Evolutionary conservation across 2,329 filamentous ascomycete species (phyloP).

Genomic region (Ophiostoma ulmi): DNA sequence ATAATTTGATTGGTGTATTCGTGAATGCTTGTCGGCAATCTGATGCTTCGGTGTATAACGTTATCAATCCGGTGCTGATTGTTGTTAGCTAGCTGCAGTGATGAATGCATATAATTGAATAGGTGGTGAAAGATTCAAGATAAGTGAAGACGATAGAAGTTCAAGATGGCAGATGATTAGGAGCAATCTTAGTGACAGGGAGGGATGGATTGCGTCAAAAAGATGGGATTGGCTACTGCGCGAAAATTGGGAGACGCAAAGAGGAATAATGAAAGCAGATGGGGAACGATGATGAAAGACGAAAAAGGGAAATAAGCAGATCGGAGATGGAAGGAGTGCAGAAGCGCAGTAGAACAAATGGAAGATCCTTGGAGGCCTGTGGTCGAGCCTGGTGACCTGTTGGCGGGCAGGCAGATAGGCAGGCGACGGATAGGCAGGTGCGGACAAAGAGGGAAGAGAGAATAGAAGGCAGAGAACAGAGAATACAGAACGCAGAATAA

Average conservation of each 20-base stretch:
- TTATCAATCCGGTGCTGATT: background rate
- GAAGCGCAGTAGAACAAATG: background rate
- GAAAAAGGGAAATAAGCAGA: background rate
- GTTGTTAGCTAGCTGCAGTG: background rate
- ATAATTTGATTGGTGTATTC: background rate
- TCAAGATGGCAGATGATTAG: background rate
- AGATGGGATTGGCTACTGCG: background rate
- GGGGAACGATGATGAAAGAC: conserved; percentile 8
- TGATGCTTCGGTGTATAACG: background rate
- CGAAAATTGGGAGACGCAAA: conserved; percentile 10
- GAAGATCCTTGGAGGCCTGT: background rate
- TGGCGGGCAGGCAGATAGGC: background rate
- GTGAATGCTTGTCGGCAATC: background rate
- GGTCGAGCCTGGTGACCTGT: background rate
- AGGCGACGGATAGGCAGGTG: background rate
- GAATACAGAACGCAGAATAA: background rate
- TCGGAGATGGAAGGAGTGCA: background rate
- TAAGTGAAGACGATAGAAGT: background rate
- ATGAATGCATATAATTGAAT: background rate
- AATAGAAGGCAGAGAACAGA: background rate
- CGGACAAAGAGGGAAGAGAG: background rate
- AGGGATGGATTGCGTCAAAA: conserved; percentile 5
- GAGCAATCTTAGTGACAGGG: background rate
- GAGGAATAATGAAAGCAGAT: conserved; percentile 10
- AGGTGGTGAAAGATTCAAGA: too few species aligned